Percentiles rank a stretch among this genome's conserved stretches.
Evolutionary conservation across 306 rosid species (phyloP).

Genomic region (Sicyos baderoa): DNA sequence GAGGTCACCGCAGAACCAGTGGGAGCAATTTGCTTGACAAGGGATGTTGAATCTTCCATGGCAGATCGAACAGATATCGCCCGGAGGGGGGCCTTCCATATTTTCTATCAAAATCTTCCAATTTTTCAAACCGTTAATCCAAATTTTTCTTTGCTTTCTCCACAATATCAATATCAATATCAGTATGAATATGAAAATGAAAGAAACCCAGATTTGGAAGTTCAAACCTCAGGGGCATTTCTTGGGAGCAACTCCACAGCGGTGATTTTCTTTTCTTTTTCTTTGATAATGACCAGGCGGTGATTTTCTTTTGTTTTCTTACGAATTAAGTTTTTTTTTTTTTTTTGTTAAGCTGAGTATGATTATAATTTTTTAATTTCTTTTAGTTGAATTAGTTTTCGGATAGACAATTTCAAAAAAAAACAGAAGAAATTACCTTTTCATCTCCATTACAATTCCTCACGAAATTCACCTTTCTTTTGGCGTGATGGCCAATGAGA

Average conservation of each 20-base stretch:
- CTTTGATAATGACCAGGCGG: too few relatives aligned
- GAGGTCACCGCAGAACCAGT: constrained; percentile 99
- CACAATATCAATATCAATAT: too few relatives aligned
- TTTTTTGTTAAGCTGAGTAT: too few relatives aligned
- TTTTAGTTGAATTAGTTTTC: too few relatives aligned
- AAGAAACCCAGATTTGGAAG: not conserved
- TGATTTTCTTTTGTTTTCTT: not conserved
- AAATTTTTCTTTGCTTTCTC: not conserved
- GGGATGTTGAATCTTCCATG: constrained; percentile 57
- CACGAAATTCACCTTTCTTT: too few relatives aligned
- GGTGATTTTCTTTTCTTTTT: constrained; percentile 1
- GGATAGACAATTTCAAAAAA: too few relatives aligned
- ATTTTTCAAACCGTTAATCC: not conserved
- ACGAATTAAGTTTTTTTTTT: too few relatives aligned
- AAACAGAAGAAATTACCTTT: too few relatives aligned
- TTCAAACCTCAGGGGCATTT: not conserved
- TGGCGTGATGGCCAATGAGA: too few relatives aligned
- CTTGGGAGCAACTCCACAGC: not conserved
- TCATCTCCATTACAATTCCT: too few relatives aligned
- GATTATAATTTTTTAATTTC: too few relatives aligned
- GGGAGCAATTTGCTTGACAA: constrained; percentile 89
- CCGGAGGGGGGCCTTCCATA: constrained; percentile 55
- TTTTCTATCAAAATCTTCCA: not conserved
- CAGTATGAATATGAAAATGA: not conserved
- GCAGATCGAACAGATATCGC: constrained; percentile 74